Base-by-base conservation (phyloP, 2,329 filamentous ascomycete genomes). In the Paecilomyces niveus region DNA sequence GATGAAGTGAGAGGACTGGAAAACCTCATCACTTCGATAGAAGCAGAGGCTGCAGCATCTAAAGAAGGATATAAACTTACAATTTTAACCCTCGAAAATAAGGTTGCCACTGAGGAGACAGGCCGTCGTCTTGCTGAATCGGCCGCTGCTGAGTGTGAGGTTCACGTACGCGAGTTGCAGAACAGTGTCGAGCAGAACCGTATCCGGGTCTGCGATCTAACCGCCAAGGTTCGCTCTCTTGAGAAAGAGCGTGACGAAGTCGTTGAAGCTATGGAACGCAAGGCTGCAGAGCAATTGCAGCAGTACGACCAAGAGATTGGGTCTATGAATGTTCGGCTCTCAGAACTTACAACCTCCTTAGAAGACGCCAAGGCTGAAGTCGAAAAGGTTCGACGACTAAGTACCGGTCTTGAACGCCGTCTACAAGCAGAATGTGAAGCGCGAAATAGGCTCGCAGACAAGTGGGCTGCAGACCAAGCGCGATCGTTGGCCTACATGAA, bases 1-100 rank as follows among this genome's bases (percentile, higher is more conserved):
- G 61, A 69, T 24, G 78, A 80, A 57, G 69, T 78, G 39, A 74
- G 71, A 57, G 67, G 69, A 22, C 67, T 80, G 2, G 78, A 81
- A 63, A 59, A 64, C 8, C 67, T 80, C 10, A 72, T 81, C 54
- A 70, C 66, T 11, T 65, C 68, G 32, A 63, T 78, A 22, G 78
- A 81, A 59, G 64, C 69, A 8, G 72, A 78, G 32, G 73, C 74
- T 33, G 56, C 64, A 1, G 61, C 63, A 13, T 67, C 63, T 9
- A 66, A 68, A 18, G 64, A 68, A 4, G 60, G 66, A 15, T 70
- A 74, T 39, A 61, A 59, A 4, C 63, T 68, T 26, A 65, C 69
- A 53, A 62, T 76, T 4, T 68, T 68, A 0, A 63, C 70, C 11
- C 67, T 80, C 21, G 66, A 73, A 49, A 63, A 62, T 31, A 68